A percentile compares a stretch with the other conserved stretches of the same genome.
These are phyloP conservation scores for Zelopaecilomyces penicillatus DNA, from an alignment of 2,329 filamentous ascomycete genomes.

Conservation along the genomic window DNA sequence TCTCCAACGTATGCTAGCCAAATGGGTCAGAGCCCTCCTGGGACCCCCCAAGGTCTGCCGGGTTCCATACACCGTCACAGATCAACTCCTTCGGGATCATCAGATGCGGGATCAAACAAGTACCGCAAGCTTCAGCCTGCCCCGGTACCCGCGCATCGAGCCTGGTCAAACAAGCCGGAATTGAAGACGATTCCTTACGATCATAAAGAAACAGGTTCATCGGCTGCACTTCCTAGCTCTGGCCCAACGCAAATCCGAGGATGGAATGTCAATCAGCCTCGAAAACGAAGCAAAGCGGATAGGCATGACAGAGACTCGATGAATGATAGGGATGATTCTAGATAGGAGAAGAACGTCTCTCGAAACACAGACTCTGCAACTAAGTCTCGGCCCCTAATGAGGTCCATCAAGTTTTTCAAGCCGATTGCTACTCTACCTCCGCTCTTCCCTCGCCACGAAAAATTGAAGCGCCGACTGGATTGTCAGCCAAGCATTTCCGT, in stretches of 20 bases:
- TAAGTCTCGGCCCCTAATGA: background rate
- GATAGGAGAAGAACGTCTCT: slow-evolving; percentile 26
- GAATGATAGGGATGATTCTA: slow-evolving; percentile 29
- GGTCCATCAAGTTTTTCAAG: slow-evolving; percentile 13
- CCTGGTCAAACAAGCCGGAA: slow-evolving; percentile 39
- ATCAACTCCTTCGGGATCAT: slow-evolving; percentile 30
- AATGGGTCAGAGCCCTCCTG: slow-evolving; percentile 28
- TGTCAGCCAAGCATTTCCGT: too few species aligned
- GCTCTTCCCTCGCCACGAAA: slow-evolving; percentile 5
- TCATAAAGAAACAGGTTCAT: slow-evolving; percentile 49
- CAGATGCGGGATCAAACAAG: slow-evolving; percentile 32
- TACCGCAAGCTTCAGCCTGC: slow-evolving; percentile 53
- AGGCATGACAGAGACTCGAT: slow-evolving; percentile 25
- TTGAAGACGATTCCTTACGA: slow-evolving; percentile 52
- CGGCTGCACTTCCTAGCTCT: slow-evolving; percentile 46
- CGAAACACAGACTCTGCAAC: slow-evolving; percentile 14
- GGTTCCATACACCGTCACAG: slow-evolving; percentile 26
- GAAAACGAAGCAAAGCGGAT: slow-evolving; percentile 27
- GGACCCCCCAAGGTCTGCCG: slow-evolving; percentile 22
- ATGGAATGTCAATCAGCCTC: slow-evolving; percentile 41
- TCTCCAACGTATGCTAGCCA: slow-evolving; percentile 29
- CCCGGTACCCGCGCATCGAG: slow-evolving; percentile 43
- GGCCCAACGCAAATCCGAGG: slow-evolving; percentile 49
- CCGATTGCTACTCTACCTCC: slow-evolving; percentile 14
- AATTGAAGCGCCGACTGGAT: too few species aligned